Evolutionary conservation across 805 yeast genomes (phyloP).

Genomic region (Lipomyces orientalis): DNA sequence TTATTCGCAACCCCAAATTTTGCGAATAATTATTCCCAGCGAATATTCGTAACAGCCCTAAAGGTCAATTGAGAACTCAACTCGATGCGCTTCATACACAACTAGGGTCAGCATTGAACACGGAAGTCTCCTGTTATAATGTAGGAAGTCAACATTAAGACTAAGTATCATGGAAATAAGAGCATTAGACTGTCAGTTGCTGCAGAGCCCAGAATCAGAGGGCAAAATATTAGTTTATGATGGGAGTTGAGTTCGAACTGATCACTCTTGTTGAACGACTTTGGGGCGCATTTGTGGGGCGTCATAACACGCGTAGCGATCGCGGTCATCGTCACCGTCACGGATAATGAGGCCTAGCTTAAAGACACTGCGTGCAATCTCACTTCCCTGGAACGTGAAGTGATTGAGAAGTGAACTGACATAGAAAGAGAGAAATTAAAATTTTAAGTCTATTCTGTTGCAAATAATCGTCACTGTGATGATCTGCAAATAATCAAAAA

Average conservation of each 20-base stretch:
- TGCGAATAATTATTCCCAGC: too few relatives aligned
- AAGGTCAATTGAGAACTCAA: conserved; percentile 58
- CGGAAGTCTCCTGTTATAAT: background rate
- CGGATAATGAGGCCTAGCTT: background rate
- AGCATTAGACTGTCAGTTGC: background rate
- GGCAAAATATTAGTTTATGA: background rate
- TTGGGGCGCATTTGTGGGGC: background rate
- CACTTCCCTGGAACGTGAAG: background rate
- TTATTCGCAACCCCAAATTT: too few relatives aligned
- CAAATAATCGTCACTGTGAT: background rate
- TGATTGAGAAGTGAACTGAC: background rate
- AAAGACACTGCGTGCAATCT: background rate
- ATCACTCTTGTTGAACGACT: background rate
- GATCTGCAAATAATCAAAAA: background rate
- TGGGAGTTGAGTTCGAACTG: background rate
- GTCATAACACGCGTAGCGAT: background rate
- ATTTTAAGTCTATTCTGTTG: background rate
- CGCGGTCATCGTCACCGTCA: background rate
- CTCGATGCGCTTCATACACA: conserved; percentile 76
- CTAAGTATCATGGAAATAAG: too few relatives aligned
- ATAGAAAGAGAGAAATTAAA: too few relatives aligned
- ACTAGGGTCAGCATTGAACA: conserved; percentile 76
- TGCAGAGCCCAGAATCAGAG: background rate
- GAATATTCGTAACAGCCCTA: too few relatives aligned
- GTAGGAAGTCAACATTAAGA: background rate